Evolutionary conservation across 2,329 filamentous ascomycete species (phyloP).

Genomic region (Alternaria atra): DNA sequence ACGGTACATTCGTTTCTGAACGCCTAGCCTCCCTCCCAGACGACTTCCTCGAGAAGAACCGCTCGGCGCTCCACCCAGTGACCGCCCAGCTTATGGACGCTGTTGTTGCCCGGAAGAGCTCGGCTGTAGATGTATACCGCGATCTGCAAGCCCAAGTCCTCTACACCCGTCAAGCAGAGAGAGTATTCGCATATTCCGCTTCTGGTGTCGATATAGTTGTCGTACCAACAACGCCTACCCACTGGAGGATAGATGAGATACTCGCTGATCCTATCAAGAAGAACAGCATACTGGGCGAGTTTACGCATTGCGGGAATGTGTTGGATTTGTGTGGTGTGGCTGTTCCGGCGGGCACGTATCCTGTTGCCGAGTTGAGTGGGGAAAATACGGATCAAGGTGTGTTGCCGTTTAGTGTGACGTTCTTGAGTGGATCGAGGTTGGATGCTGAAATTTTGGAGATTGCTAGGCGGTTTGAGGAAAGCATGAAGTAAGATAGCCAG

Average conservation of each 20-base stretch:
- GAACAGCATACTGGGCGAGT: constrained; percentile 60
- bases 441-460: constrained; percentile 54
- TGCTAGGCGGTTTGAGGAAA: constrained; percentile 42
- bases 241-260: constrained; percentile 63
- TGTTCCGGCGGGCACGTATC: constrained; percentile 60
- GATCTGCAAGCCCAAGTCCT: constrained; percentile 44
- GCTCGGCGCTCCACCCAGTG: constrained; percentile 59
- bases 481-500: neutral
- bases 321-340: constrained; percentile 59
- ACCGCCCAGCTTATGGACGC: constrained; percentile 55
- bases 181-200: constrained; percentile 39
- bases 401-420: constrained; percentile 54
- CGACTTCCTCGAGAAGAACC: constrained; percentile 40
- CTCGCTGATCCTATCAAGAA: constrained; percentile 61
- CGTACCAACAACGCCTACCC: constrained; percentile 62
- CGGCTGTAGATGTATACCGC: constrained; percentile 44
- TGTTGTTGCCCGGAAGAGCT: constrained; percentile 37
- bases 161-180: constrained; percentile 44
- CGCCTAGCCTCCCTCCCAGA: constrained; percentile 56
- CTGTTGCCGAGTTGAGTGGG: constrained; percentile 37
- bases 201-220: constrained; percentile 50
- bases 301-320: constrained; percentile 70
- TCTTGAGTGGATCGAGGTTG: constrained; percentile 50
- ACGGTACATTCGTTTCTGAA: constrained; percentile 66
- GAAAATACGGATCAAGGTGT: constrained; percentile 33